These are phyloP conservation scores for Mycocentrospora acerina DNA, from an alignment of 2,329 filamentous ascomycete species.

Conservation along the genomic window DNA sequence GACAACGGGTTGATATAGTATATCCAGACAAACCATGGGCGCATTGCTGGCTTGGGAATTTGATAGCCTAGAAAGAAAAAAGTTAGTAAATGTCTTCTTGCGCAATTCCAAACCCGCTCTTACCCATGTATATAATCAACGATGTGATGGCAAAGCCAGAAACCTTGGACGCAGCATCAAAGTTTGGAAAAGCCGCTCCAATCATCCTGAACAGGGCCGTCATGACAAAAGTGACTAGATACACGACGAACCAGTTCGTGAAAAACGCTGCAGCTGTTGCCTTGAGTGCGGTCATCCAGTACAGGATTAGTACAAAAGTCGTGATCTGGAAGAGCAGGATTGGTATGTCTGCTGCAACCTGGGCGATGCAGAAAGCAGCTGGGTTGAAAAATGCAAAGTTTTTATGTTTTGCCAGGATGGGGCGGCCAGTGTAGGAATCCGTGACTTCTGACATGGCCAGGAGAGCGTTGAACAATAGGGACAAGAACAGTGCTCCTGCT, in stretches of 20 bases:
- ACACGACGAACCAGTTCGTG: conserved; percentile 83
- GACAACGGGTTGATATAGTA: conserved; percentile 77
- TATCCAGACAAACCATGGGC: conserved; percentile 54
- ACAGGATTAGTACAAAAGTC: conserved; percentile 56
- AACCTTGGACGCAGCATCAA: conserved; percentile 58
- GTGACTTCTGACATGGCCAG: conserved; percentile 67
- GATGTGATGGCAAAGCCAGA: conserved; percentile 58
- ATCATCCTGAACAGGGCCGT: conserved; percentile 81
- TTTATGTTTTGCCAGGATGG: conserved; percentile 84
- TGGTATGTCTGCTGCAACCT: conserved; percentile 62
- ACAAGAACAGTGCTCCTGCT: conserved; percentile 64
- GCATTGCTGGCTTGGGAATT: conserved; percentile 51
- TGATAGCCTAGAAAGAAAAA: too few relatives aligned
- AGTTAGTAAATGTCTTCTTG: too few relatives aligned
- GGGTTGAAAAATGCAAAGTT: conserved; percentile 89
- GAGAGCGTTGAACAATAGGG: conserved; percentile 63
- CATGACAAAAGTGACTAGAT: conserved; percentile 73
- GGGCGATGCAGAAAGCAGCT: conserved; percentile 70
- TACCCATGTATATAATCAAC: conserved; percentile 62
- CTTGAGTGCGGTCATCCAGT: conserved; percentile 64
- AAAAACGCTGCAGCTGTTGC: too few relatives aligned
- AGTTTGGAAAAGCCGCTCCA: conserved; percentile 65
- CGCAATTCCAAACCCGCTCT: too few relatives aligned
- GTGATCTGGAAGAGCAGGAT: conserved; percentile 40
- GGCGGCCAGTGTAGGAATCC: conserved; percentile 60